phyloP scores from a whole-genome alignment of 139 green algal genomes.

The Tetratostichococcus sp. region DNA sequence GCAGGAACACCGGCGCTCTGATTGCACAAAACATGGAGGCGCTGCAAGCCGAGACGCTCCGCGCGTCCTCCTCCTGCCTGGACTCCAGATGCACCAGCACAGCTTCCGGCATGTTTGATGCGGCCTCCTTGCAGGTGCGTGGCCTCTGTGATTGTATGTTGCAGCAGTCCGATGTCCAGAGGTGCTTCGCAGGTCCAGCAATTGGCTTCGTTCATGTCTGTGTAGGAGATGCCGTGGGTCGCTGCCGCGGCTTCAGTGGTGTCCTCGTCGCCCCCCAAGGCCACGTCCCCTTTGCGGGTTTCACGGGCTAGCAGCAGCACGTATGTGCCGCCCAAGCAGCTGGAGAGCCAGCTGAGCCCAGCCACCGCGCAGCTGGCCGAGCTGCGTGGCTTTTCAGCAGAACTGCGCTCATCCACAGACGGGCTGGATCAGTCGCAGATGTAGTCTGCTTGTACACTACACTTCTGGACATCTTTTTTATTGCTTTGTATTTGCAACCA shows the following conservation, averaged over 20 bases:
- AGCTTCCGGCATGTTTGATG: not conserved
- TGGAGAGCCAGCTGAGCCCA: not conserved
- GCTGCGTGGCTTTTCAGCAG: not conserved
- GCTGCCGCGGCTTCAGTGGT: not conserved
- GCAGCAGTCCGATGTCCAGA: not conserved
- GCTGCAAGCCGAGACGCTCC: not conserved
- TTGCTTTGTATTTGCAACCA: too few relatives aligned
- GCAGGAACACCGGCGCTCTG: conserved; percentile 17
- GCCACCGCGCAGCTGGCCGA: not conserved
- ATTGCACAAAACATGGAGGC: conserved; percentile 23
- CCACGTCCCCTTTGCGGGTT: not conserved
- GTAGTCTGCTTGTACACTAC: too few relatives aligned
- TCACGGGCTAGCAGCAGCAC: not conserved
- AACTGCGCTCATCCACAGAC: not conserved
- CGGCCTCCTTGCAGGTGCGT: not conserved
- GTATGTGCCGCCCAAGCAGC: not conserved
- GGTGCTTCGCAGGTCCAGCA: not conserved
- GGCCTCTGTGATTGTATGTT: not conserved
- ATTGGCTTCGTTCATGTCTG: not conserved
- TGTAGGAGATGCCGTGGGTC: not conserved
- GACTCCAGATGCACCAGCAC: not conserved
- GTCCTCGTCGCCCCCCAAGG: not conserved
- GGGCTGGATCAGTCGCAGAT: too few relatives aligned
- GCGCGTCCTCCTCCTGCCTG: not conserved
- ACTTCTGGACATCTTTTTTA: too few relatives aligned